These are phyloP conservation scores for Hibiscus mutabilis DNA, from an alignment of 345 rosid species.

Conservation along the genomic window DNA sequence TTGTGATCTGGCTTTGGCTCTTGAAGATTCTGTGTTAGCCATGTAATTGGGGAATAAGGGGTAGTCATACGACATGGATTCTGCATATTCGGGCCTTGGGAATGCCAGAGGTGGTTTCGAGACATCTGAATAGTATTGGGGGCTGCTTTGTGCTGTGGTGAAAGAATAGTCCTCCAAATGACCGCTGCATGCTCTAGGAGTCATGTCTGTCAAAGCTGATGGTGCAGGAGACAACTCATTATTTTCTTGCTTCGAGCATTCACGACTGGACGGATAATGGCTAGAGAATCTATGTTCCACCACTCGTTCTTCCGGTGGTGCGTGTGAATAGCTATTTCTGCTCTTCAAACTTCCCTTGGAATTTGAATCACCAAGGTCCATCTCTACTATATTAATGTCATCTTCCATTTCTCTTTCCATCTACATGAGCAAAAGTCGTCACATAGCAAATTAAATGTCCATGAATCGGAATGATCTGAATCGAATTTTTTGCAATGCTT, in stretches of 20 bases:
- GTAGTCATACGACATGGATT: conserved; percentile 37
- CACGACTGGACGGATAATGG: conserved; percentile 14
- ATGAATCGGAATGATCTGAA: background rate
- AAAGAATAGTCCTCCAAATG: conserved; percentile 71
- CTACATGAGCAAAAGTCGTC: conserved; percentile 20
- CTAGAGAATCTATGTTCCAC: conserved; percentile 34
- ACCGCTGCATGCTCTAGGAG: conserved; percentile 62
- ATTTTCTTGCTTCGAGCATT: conserved; percentile 28
- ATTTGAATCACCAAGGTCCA: conserved; percentile 50
- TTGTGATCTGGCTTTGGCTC: conserved; percentile 70
- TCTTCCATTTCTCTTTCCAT: conserved; percentile 50
- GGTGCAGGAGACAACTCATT: conserved; percentile 46
- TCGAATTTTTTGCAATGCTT: background rate
- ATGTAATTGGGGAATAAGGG: conserved; percentile 64
- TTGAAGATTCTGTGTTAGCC: conserved; percentile 79
- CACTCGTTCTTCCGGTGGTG: conserved; percentile 23
- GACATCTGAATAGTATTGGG: conserved; percentile 49
- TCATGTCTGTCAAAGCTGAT: conserved; percentile 63
- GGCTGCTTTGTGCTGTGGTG: conserved; percentile 59
- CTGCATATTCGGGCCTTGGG: conserved; percentile 33
- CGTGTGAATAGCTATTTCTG: conserved; percentile 39
- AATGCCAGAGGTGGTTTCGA: conserved; percentile 48
- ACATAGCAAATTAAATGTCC: background rate
- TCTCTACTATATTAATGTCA: conserved; percentile 74
- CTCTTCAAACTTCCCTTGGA: conserved; percentile 29